Evolutionary conservation across 345 rosid genomes (phyloP).

Genomic region (Draba incana): DNA sequence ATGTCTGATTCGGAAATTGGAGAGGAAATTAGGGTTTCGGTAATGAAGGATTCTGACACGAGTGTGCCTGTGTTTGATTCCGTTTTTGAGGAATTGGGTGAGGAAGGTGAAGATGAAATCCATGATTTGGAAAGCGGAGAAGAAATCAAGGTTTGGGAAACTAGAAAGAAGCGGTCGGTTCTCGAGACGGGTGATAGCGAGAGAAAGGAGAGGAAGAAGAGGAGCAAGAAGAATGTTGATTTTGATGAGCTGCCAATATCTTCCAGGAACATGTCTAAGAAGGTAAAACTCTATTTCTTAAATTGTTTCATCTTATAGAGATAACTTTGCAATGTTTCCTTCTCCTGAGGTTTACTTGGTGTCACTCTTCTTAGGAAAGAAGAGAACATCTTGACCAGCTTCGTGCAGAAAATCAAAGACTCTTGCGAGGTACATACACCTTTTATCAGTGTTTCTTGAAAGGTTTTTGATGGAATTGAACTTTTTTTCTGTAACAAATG

Average conservation of each 20-base stretch:
- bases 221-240: slow-evolving; percentile 35
- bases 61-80: slow-evolving; percentile 18
- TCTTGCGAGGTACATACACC: slow-evolving; percentile 66
- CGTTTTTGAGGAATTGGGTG: not conserved
- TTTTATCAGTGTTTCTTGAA: not conserved
- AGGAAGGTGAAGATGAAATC: slow-evolving; percentile 16
- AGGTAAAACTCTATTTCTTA: slow-evolving; percentile 43
- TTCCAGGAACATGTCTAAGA: slow-evolving; percentile 52
- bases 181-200: slow-evolving; percentile 27
- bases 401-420: slow-evolving; percentile 81
- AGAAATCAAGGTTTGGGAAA: slow-evolving; percentile 20
- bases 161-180: slow-evolving; percentile 34
- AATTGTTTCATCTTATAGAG: not conserved
- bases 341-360: slow-evolving; percentile 7
- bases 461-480: not conserved
- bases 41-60: not conserved
- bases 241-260: slow-evolving; percentile 49
- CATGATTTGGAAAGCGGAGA: slow-evolving; percentile 21
- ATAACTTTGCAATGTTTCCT: not conserved
- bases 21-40: too few species aligned
- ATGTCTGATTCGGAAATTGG: slow-evolving; percentile 23
- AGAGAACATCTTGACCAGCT: slow-evolving; percentile 65
- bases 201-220: slow-evolving; percentile 42
- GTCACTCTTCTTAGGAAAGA: slow-evolving; percentile 55
- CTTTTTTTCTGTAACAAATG: not conserved